phyloP scores from a whole-genome alignment of 2,329 filamentous ascomycete genomes.

The Paracorniculantispora psalliotae region DNA sequence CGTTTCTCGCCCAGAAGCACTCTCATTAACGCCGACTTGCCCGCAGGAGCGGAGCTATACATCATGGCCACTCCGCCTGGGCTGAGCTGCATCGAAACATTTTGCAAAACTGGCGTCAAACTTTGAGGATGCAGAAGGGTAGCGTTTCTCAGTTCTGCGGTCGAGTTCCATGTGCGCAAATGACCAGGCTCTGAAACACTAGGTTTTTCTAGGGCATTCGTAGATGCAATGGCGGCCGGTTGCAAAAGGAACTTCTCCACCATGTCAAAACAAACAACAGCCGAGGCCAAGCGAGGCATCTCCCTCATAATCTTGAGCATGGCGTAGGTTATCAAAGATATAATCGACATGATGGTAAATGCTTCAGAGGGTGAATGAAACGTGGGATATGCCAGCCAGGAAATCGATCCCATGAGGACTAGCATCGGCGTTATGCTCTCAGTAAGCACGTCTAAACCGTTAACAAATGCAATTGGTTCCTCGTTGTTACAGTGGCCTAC shows the following conservation, averaged over 20 bases:
- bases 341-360: background rate
- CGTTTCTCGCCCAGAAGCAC: constrained; percentile 1
- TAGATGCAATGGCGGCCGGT: background rate
- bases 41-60: background rate
- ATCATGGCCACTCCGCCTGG: constrained; percentile 20
- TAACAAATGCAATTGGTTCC: background rate
- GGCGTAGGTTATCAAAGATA: background rate
- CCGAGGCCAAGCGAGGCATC: background rate
- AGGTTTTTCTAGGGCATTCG: background rate
- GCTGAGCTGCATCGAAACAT: background rate
- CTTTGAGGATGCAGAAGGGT: background rate
- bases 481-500: too few species aligned
- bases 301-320: background rate
- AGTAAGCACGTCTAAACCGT: background rate
- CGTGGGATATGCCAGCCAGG: background rate
- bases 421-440: background rate
- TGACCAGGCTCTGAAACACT: background rate
- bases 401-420: constrained; percentile 1
- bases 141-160: background rate
- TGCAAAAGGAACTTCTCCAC: background rate
- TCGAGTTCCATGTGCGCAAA: background rate
- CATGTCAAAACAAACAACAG: background rate
- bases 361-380: background rate
- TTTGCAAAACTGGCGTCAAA: background rate
- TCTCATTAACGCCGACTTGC: background rate